Percentiles rank a stretch among this genome's conserved stretches.
Conservation (phyloP, 2,329 filamentous ascomycete genomes). For the Aspergillus novofumigatus region DNA sequence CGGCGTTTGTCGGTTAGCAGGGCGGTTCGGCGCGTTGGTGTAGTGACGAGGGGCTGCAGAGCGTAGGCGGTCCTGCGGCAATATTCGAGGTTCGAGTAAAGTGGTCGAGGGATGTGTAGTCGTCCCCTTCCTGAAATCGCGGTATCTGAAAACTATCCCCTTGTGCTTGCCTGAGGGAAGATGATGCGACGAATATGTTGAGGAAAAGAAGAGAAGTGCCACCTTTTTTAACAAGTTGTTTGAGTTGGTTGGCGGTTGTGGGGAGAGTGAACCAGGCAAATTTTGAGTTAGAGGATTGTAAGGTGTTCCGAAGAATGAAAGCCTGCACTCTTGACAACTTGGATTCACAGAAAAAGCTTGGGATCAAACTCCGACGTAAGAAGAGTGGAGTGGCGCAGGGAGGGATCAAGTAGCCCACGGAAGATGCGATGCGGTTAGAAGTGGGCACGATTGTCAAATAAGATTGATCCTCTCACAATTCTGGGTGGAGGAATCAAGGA, state of each 20-base stretch:
- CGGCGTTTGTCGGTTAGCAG: not conserved
- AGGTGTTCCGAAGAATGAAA: slow-evolving; percentile 10
- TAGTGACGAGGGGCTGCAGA: not conserved
- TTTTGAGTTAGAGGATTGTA: slow-evolving; percentile 16
- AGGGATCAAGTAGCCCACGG: slow-evolving; percentile 12
- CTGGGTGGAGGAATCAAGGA: slow-evolving; percentile 10
- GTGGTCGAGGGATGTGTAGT: not conserved
- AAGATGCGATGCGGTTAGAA: slow-evolving; percentile 15
- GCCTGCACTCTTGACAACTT: not conserved
- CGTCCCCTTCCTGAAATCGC: not conserved
- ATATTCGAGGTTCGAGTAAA: not conserved
- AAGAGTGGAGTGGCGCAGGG: slow-evolving; percentile 13
- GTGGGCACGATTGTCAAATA: slow-evolving; percentile 11
- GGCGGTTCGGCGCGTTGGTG: not conserved
- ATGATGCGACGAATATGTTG: not conserved
- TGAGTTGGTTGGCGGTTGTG: slow-evolving; percentile 17
- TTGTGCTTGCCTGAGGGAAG: not conserved
- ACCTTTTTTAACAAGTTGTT: slow-evolving; percentile 15
- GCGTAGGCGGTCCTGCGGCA: not conserved
- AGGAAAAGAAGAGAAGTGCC: slow-evolving; percentile 9
- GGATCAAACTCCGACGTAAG: slow-evolving; percentile 5
- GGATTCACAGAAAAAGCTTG: not conserved
- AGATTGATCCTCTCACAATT: slow-evolving; percentile 1
- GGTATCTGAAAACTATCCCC: not conserved
- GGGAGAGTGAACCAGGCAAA: slow-evolving; percentile 8